A percentile compares a stretch with the other conserved stretches of the same genome.
phyloP scores from a whole-genome alignment of 805 yeast species.

The Yarrowia sp. region DNA sequence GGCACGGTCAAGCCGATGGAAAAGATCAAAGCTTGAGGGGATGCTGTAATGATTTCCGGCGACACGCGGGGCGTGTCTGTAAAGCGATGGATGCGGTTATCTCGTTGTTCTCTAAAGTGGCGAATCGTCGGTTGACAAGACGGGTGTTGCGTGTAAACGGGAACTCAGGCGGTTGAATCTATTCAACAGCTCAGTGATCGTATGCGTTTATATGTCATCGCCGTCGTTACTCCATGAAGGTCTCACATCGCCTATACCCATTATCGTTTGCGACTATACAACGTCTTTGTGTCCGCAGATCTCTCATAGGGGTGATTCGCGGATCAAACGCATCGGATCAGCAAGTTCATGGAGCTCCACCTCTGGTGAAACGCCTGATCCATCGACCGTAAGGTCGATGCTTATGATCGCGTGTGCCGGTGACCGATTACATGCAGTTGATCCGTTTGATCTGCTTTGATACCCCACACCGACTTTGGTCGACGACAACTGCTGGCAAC shows the following conservation, averaged over 20 bases:
- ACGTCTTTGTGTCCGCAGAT: too few species aligned
- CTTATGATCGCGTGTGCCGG: not conserved
- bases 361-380: not conserved
- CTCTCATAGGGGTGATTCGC: too few species aligned
- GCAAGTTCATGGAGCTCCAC: too few species aligned
- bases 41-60: not conserved
- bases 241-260: too few species aligned
- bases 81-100: not conserved
- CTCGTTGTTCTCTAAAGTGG: conserved; percentile 4
- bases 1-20: not conserved
- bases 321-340: not conserved
- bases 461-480: conserved; percentile 2
- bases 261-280: too few species aligned
- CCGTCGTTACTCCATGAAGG: too few species aligned
- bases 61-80: not conserved
- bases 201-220: too few species aligned
- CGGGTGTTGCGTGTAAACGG: not conserved
- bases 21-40: too few species aligned
- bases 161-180: not conserved
- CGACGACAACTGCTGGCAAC: not conserved
- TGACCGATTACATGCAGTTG: not conserved
- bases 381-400: not conserved
- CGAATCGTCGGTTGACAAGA: not conserved
- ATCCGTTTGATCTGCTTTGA: conserved; percentile 1
- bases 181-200: too few species aligned